phyloP scores from a whole-genome alignment of 176 grass and related monocot genomes.

The Triticum turgidum region DNA sequence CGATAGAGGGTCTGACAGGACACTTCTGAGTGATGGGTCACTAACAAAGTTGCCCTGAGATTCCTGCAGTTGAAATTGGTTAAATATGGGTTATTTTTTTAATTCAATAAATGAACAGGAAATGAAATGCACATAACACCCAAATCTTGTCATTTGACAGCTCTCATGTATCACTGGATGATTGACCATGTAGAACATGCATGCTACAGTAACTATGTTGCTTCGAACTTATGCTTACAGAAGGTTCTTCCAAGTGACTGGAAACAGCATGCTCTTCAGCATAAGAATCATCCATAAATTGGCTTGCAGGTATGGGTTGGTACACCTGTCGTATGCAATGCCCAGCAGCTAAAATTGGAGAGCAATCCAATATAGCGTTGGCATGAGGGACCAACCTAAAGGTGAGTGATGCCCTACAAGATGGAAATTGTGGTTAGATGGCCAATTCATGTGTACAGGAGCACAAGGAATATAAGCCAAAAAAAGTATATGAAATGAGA shows the following conservation, averaged over 20 bases:
- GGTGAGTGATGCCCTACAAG: constrained; percentile 69
- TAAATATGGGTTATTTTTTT: not conserved
- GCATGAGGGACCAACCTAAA: constrained; percentile 75
- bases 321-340: constrained; percentile 63
- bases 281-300: constrained; percentile 65
- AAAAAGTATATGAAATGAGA: not conserved
- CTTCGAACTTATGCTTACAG: constrained; percentile 49
- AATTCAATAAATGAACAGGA: not conserved
- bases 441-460: not conserved
- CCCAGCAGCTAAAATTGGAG: constrained; percentile 63
- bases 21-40: constrained; percentile 73
- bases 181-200: not conserved
- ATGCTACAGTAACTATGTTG: constrained; percentile 10
- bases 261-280: constrained; percentile 50
- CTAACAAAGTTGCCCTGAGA: constrained; percentile 44
- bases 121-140: not conserved
- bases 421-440: not conserved
- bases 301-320: constrained; percentile 62
- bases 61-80: constrained; percentile 47
- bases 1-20: constrained; percentile 85
- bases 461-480: not conserved
- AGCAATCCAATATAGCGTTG: constrained; percentile 73
- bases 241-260: constrained; percentile 50
- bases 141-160: not conserved
- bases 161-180: not conserved